phyloP scores from a whole-genome alignment of 163 green algal genomes.

The Scenedesmus sp. region DNA sequence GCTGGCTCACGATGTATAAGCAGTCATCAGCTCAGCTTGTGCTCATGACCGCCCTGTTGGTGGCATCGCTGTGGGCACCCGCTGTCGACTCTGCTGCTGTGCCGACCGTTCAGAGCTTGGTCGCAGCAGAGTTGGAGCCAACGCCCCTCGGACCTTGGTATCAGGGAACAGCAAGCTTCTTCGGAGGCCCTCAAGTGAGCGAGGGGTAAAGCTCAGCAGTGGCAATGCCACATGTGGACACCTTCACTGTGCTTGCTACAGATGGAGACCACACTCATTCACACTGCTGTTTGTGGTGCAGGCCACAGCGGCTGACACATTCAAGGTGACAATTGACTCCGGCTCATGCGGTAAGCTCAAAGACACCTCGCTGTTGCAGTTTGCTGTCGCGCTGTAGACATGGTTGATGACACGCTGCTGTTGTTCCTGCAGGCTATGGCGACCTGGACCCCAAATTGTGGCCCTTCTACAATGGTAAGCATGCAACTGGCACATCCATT shows the following conservation, averaged over 20 bases:
- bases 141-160: constrained; percentile 6
- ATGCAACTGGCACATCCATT: neutral
- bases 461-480: constrained; percentile 33
- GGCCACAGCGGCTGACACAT: neutral
- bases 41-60: neutral
- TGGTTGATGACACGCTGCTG: neutral
- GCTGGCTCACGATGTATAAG: neutral
- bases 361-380: neutral
- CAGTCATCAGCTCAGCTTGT: neutral
- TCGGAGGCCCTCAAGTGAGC: constrained; percentile 33
- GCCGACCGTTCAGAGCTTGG: neutral
- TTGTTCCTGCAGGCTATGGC: constrained; percentile 28
- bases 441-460: constrained; percentile 40
- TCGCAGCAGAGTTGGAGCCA: neutral
- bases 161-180: constrained; percentile 38
- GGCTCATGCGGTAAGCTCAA: constrained; percentile 35
- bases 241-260: neutral
- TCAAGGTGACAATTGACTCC: constrained; percentile 20
- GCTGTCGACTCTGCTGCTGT: constrained; percentile 5
- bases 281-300: neutral
- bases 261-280: neutral
- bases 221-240: neutral
- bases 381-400: neutral
- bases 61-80: neutral
- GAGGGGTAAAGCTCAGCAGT: neutral